Conservation (phyloP, 2,329 filamentous ascomycete species). For the Penicillium glabrum region DNA sequence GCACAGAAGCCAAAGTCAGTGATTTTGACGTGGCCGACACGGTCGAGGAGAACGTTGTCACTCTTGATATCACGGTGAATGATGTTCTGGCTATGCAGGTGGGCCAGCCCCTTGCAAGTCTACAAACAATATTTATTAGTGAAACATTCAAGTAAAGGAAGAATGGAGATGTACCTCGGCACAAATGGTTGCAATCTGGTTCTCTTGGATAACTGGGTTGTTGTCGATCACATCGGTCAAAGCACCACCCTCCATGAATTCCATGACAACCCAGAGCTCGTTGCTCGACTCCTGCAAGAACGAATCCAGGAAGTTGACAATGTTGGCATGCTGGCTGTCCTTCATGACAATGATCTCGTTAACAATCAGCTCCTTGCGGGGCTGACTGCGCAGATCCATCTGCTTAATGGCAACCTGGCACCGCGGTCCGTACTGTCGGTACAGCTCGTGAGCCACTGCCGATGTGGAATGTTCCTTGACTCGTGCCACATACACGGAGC, state of each 20-base stretch:
- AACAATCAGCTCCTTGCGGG: conserved; percentile 95
- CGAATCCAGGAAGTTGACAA: conserved; percentile 97
- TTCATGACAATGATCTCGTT: conserved; percentile 99
- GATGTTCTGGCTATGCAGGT: conserved; percentile 93
- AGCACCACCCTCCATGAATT: conserved; percentile 98
- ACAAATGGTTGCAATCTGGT: conserved; percentile 97
- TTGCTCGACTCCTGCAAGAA: conserved; percentile 93
- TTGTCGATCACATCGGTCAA: conserved; percentile 99
- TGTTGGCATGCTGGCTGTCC: conserved; percentile 96
- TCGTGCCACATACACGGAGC: conserved; percentile 95
- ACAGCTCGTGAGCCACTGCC: conserved; percentile 72
- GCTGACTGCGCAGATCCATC: conserved; percentile 97
- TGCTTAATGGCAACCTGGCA: conserved; percentile 98
- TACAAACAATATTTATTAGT: neutral
- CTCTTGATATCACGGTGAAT: conserved; percentile 99
- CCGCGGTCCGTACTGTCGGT: conserved; percentile 74
- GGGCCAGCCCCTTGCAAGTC: conserved; percentile 93
- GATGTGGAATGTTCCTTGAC: conserved; percentile 87
- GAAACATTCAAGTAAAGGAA: neutral
- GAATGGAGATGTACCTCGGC: conserved; percentile 68
- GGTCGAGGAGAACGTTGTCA: conserved; percentile 94
- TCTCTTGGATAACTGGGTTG: conserved; percentile 88
- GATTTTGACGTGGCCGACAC: conserved; percentile 94
- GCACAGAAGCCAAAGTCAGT: conserved; percentile 98
- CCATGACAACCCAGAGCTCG: conserved; percentile 99